Base-by-base conservation (phyloP, 78 protist species). In the Dictyostelium firmibasis region DNA sequence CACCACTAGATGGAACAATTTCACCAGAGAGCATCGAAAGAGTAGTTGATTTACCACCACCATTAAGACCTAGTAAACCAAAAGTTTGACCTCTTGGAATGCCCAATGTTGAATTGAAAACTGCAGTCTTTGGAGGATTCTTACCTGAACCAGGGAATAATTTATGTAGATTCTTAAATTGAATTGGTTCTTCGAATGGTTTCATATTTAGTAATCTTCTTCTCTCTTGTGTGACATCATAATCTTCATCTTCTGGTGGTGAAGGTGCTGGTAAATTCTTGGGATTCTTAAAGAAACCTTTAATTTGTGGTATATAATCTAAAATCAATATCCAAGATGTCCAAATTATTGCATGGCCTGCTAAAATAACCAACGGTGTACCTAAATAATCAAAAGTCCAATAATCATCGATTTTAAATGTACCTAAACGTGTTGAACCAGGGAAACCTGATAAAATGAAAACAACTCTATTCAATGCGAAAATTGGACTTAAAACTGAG, bases 41-140 rank as follows among this genome's bases (percentile, higher is more conserved):
- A 13, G 98, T 93, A 3, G 99, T 98, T 7, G 98, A 97, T 86
- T 98, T 98, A 36, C 99, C 99, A 0, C 99, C 99, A 33, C 99
- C 99, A 78, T 98, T 98, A 36, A 97, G 96, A 27, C 84, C 84
- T 25, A 64, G 5, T 0, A 86, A 36, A 76, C 92, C 92, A 57
- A 86, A 86, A 4, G 84, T 75, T 36, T 86, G 85, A 57, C 92
- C 92, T 18, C 76, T 16, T 35, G 92, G 77, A 25, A 86, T 86
- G 9, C 64, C 72, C 11, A 86, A 81, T 18, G 78, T 36, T 29
- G 92, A 47, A 57, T 86, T 86, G 44, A 76, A 4, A 4, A 86
- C 92, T 4, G 92, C 92, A 1, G 62, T 36, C 43, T 86, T 86
- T 13, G 29, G 27, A 33, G 70, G 84, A 38, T 74, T 50, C n/a